Conservation (phyloP, 2,329 filamentous ascomycete genomes). For the Beauveria australis region DNA sequence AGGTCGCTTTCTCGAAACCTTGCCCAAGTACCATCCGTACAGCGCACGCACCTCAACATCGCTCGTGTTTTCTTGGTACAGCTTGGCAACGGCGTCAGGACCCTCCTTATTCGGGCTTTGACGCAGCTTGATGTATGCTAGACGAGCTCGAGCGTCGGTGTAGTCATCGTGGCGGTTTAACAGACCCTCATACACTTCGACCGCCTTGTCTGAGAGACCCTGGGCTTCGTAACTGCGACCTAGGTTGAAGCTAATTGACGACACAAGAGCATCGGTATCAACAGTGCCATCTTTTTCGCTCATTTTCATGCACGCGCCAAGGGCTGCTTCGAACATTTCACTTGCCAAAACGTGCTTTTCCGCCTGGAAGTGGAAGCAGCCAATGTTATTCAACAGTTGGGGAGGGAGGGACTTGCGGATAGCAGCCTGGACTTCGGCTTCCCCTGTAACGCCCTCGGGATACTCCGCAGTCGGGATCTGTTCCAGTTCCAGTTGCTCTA, state of each 20-base stretch:
- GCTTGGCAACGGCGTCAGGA: slow-evolving; percentile 72
- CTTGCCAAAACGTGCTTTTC: slow-evolving; percentile 75
- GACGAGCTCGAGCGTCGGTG: slow-evolving; percentile 77
- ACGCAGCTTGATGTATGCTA: slow-evolving; percentile 83
- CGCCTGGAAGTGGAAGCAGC: slow-evolving; percentile 85
- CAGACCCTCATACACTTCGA: slow-evolving; percentile 80
- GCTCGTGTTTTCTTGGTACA: slow-evolving; percentile 74
- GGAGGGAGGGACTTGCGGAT: slow-evolving; percentile 76
- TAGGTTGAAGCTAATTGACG: slow-evolving; percentile 94
- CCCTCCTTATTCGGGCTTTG: slow-evolving; percentile 78
- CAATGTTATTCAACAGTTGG: slow-evolving; percentile 93
- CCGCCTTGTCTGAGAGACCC: slow-evolving; percentile 71
- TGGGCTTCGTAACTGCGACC: slow-evolving; percentile 87
- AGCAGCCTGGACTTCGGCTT: slow-evolving; percentile 48
- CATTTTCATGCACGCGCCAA: slow-evolving; percentile 78
- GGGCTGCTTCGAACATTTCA: slow-evolving; percentile 83
- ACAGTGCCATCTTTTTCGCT: slow-evolving; percentile 64
- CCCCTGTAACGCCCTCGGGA: slow-evolving; percentile 47
- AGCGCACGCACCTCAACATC: slow-evolving; percentile 89
- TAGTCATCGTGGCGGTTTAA: slow-evolving; percentile 83
- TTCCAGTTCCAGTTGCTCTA: slow-evolving; percentile 82
- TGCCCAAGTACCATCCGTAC: slow-evolving; percentile 93
- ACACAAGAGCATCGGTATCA: slow-evolving; percentile 86
- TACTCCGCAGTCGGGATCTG: slow-evolving; percentile 64
- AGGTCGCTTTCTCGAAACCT: slow-evolving; percentile 71